Conservation (phyloP, 179 eudicot species). For the Dionaea muscipula region DNA sequence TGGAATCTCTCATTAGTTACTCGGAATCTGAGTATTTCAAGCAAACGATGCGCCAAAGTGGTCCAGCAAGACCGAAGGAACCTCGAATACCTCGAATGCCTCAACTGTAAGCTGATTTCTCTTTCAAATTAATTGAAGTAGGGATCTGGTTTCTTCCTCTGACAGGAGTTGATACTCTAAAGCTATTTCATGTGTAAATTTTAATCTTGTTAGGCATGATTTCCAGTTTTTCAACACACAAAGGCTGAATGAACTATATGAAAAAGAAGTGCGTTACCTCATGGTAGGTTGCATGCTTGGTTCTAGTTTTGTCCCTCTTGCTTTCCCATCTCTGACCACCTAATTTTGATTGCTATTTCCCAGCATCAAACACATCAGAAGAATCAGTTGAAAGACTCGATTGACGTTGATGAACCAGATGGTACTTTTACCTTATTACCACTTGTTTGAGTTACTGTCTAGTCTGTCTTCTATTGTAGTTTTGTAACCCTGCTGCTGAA, state of each 20-base stretch:
- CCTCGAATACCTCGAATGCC: constrained; percentile 99
- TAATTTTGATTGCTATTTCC: constrained; percentile 5
- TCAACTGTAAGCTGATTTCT: constrained; percentile 46
- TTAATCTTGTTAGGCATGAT: constrained; percentile 54
- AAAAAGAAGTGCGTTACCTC: constrained; percentile 93
- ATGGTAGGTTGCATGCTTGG: constrained; percentile 43
- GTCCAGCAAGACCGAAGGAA: constrained; percentile 80
- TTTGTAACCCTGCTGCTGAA: neutral
- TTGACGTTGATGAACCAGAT: constrained; percentile 89
- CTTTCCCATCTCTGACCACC: neutral
- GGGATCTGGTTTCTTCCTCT: no score
- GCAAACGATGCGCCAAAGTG: constrained; percentile 99
- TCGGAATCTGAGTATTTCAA: constrained; percentile 94
- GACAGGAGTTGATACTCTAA: neutral
- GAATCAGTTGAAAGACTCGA: constrained; percentile 78
- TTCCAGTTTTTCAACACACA: constrained; percentile 95
- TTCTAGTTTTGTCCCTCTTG: neutral
- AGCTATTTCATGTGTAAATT: constrained; percentile 3
- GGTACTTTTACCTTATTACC: constrained; percentile 29
- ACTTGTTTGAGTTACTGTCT: no score
- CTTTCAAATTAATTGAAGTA: no score
- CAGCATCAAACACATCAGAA: constrained; percentile 63
- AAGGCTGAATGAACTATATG: constrained; percentile 80
- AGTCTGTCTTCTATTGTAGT: no score
- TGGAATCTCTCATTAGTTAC: constrained; percentile 35